Evolutionary conservation across 352 stramenopile genomes (phyloP).

Genomic region (Pythium dissimile): DNA sequence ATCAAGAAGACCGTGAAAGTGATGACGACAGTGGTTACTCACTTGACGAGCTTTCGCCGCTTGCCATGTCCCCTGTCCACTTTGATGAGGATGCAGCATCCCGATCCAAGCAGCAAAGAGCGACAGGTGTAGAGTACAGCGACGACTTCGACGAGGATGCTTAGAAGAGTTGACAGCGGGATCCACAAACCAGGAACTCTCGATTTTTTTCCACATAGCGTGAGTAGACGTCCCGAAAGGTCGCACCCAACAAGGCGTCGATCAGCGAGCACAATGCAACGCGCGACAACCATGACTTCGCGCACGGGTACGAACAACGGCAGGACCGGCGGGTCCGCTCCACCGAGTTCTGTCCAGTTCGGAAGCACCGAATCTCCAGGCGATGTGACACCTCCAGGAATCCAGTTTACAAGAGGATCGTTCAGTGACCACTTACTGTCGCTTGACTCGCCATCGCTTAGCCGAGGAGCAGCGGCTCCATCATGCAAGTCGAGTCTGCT

Average conservation of each 20-base stretch:
- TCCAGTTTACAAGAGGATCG: conserved; percentile 19
- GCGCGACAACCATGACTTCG: neutral
- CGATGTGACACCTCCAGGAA: conserved; percentile 4
- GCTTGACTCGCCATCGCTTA: conserved; percentile 3
- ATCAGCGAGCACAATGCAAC: neutral
- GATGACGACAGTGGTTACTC: conserved; percentile 9
- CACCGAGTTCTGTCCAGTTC: neutral
- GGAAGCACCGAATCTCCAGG: conserved; percentile 4
- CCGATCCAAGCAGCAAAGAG: conserved; percentile 4
- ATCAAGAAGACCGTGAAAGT: neutral
- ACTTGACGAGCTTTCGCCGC: conserved; percentile 13
- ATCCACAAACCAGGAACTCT: neutral
- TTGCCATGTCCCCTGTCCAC: conserved; percentile 14
- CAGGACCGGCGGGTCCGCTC: neutral
- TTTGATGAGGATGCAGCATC: conserved; percentile 5
- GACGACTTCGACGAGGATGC: conserved; percentile 49
- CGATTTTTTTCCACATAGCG: conserved; percentile 3
- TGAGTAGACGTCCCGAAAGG: conserved; percentile 5
- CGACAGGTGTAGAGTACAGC: conserved; percentile 39
- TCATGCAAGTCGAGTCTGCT: conserved; percentile 3
- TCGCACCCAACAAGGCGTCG: neutral
- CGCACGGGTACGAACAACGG: too few relatives aligned
- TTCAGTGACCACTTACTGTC: conserved; percentile 24
- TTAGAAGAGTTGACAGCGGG: neutral
- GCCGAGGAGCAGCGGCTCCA: neutral